Evolutionary conservation across 352 stramenopile genomes (phyloP).

Genomic region (Thraustotheca clavata): DNA sequence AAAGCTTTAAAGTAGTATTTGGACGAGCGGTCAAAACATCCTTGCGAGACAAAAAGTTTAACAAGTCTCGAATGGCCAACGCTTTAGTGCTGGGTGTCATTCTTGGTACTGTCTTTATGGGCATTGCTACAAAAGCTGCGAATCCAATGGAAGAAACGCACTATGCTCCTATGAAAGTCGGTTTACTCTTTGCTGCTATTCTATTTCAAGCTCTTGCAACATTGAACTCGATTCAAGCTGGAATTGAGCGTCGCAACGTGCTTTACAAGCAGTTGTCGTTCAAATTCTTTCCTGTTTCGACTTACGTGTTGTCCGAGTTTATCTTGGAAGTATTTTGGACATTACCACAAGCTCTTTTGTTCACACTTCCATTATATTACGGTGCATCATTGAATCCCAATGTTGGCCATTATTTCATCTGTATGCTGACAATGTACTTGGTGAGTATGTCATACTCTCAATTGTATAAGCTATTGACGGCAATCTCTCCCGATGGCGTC

Average conservation of each 20-base stretch:
- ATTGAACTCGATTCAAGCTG: slow-evolving; percentile 28
- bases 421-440: slow-evolving; percentile 5
- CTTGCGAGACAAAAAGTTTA: slow-evolving; percentile 41
- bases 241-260: slow-evolving; percentile 29
- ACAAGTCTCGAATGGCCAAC: slow-evolving; percentile 42
- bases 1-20: slow-evolving; percentile 15
- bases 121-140: not conserved
- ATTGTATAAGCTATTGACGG: slow-evolving; percentile 15
- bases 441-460: slow-evolving; percentile 13
- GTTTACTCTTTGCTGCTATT: slow-evolving; percentile 26
- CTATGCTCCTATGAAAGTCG: slow-evolving; percentile 22
- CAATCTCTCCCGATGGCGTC: slow-evolving; percentile 8
- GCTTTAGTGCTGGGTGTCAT: slow-evolving; percentile 35
- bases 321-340: slow-evolving; percentile 14
- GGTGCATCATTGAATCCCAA: not conserved
- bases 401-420: not conserved
- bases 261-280: slow-evolving; percentile 35
- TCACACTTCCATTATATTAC: slow-evolving; percentile 12
- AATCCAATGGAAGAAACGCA: not conserved
- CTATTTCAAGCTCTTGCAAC: slow-evolving; percentile 34
- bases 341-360: slow-evolving; percentile 17
- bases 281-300: slow-evolving; percentile 22
- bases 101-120: slow-evolving; percentile 34
- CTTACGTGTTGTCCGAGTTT: slow-evolving; percentile 11
- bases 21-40: slow-evolving; percentile 35